phyloP scores from a whole-genome alignment of 257 asterid species.

The Solanum chiquidenum region DNA sequence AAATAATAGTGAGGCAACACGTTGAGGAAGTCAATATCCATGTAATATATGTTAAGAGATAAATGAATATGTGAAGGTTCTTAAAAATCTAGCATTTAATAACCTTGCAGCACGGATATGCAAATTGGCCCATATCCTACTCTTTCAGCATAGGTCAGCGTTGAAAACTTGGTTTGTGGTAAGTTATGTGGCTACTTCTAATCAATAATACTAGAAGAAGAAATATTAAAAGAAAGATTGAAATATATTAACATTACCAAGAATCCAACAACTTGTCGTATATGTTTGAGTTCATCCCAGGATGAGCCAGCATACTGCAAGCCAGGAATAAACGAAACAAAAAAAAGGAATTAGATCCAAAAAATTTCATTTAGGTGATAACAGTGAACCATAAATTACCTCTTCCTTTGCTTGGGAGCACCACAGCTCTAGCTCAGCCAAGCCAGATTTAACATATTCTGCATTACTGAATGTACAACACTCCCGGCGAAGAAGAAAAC shows the following conservation, averaged over 20 bases:
- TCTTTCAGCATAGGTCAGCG: neutral
- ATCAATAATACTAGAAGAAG: neutral
- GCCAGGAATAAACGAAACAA: neutral
- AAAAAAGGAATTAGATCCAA: neutral
- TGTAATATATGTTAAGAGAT: neutral
- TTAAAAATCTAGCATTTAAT: neutral
- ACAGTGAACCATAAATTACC: conserved; percentile 25
- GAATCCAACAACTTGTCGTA: conserved; percentile 98
- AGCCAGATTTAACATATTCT: conserved; percentile 85
- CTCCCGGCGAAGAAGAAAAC: conserved; percentile 73
- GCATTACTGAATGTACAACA: conserved; percentile 94
- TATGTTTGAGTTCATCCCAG: conserved; percentile 98
- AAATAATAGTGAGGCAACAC: neutral
- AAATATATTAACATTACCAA: conserved; percentile 48
- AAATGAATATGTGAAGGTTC: neutral
- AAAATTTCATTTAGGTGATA: neutral
- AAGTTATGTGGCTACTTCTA: neutral
- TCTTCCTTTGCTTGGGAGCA: conserved; percentile 94
- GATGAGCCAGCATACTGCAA: conserved; percentile 89
- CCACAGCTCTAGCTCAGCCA: conserved; percentile 93
- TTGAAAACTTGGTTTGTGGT: neutral
- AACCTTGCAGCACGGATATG: neutral
- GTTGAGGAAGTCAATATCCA: neutral
- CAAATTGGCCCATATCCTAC: neutral
- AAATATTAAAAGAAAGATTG: neutral